Evolutionary conservation across 805 yeast species (phyloP).

Genomic region (Candida broadrunensis): DNA sequence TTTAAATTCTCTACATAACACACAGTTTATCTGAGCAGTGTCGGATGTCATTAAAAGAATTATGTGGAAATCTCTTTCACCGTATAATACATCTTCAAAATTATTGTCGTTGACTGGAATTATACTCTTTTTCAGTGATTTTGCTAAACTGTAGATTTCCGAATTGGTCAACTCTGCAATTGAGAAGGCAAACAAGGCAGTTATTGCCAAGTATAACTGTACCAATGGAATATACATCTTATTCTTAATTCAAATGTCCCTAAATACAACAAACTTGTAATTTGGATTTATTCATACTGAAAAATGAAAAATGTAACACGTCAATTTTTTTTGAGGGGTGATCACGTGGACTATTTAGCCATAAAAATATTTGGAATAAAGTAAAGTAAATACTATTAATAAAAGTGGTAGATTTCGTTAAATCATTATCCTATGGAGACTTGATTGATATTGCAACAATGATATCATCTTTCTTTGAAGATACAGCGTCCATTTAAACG

Average conservation of each 20-base stretch:
- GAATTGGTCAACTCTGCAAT: conserved; percentile 20
- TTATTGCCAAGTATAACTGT: conserved; percentile 5
- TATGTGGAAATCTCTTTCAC: conserved; percentile 69
- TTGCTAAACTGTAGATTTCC: conserved; percentile 18
- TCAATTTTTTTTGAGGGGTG: not conserved
- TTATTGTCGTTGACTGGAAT: conserved; percentile 54
- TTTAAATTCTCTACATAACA: conserved; percentile 63
- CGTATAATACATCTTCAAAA: conserved; percentile 52
- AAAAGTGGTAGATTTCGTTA: too few species aligned
- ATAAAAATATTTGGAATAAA: too few species aligned
- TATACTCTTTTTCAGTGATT: conserved; percentile 15
- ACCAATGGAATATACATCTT: not conserved
- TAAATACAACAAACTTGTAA: too few species aligned
- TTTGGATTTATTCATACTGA: too few species aligned
- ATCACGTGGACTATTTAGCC: not conserved
- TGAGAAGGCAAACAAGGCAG: conserved; percentile 12
- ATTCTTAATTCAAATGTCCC: too few species aligned
- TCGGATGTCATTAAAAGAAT: conserved; percentile 71
- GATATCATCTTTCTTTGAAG: too few species aligned
- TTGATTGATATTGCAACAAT: too few species aligned
- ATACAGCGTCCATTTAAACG: too few species aligned
- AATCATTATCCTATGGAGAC: too few species aligned
- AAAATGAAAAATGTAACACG: not conserved
- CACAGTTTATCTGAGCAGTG: conserved; percentile 71
- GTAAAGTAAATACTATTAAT: too few species aligned